These are phyloP conservation scores for Phytophthora uliginosa DNA, from an alignment of 352 stramenopile genomes.

Conservation along the genomic window DNA sequence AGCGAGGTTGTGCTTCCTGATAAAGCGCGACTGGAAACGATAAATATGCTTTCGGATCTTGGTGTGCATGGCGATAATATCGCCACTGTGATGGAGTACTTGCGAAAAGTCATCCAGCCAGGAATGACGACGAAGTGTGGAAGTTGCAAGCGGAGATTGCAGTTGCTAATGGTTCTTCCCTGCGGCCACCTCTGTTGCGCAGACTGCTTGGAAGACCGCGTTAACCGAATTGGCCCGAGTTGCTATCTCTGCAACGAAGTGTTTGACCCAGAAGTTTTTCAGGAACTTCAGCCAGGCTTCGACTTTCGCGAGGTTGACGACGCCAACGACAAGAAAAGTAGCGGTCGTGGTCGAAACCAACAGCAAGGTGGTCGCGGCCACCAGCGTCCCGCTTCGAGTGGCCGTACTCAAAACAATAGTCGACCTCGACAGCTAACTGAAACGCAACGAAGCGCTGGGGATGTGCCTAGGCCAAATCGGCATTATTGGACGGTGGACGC, in stretches of 20 bases:
- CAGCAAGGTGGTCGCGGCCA: background rate
- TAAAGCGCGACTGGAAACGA: conserved; percentile 49
- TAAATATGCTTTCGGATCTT: conserved; percentile 49
- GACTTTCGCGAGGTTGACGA: conserved; percentile 52
- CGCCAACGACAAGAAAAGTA: background rate
- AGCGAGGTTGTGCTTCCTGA: conserved; percentile 45
- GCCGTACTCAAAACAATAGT: background rate
- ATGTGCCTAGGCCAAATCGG: conserved; percentile 9
- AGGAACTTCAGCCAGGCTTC: conserved; percentile 83
- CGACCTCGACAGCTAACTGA: background rate
- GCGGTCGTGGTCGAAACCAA: background rate
- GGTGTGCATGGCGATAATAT: conserved; percentile 45
- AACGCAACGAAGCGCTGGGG: background rate
- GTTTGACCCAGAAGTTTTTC: conserved; percentile 90
- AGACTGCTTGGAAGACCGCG: conserved; percentile 86
- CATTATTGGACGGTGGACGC: conserved; percentile 43
- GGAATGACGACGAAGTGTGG: conserved; percentile 62
- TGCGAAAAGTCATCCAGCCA: conserved; percentile 43
- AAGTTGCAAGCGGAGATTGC: conserved; percentile 75
- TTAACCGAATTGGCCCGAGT: conserved; percentile 45
- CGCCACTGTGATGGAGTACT: conserved; percentile 40
- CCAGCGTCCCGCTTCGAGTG: background rate
- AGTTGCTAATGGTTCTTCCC: conserved; percentile 89
- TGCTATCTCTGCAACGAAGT: conserved; percentile 53
- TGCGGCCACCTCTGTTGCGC: conserved; percentile 92